Percentiles rank a stretch among this genome's conserved stretches.
phyloP scores from a whole-genome alignment of 176 grass and related monocot genomes.

The Carex cristatella region DNA sequence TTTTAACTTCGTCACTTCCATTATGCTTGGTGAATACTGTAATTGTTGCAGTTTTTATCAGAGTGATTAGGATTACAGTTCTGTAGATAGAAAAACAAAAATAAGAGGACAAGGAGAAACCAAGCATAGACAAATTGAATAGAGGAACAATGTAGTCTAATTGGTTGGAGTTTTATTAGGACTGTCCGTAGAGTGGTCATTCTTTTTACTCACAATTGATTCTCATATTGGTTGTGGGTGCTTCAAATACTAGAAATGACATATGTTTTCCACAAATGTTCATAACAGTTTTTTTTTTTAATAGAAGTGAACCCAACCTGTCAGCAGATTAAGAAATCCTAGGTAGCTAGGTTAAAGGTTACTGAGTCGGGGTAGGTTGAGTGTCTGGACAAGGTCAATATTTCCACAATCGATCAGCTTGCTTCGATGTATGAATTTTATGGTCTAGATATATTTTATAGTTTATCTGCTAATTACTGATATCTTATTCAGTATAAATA shows the following conservation, averaged over 20 bases:
- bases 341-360: background rate
- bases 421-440: background rate
- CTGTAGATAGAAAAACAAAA: background rate
- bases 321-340: background rate
- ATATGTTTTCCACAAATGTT: background rate
- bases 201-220: background rate
- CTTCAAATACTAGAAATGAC: background rate
- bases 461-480: background rate
- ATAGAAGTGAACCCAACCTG: background rate
- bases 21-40: background rate
- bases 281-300: background rate
- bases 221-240: background rate
- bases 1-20: background rate
- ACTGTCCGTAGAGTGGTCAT: background rate
- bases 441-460: background rate
- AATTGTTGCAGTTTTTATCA: background rate
- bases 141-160: background rate
- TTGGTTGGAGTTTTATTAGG: background rate
- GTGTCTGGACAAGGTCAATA: background rate
- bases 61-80: background rate
- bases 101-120: background rate
- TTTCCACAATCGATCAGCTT: background rate
- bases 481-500: conserved; percentile 15
- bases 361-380: background rate
- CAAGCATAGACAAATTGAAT: background rate